Base-by-base conservation (phyloP, 768 basidiomycete genomes). In the Xerocomus spinulosus region DNA sequence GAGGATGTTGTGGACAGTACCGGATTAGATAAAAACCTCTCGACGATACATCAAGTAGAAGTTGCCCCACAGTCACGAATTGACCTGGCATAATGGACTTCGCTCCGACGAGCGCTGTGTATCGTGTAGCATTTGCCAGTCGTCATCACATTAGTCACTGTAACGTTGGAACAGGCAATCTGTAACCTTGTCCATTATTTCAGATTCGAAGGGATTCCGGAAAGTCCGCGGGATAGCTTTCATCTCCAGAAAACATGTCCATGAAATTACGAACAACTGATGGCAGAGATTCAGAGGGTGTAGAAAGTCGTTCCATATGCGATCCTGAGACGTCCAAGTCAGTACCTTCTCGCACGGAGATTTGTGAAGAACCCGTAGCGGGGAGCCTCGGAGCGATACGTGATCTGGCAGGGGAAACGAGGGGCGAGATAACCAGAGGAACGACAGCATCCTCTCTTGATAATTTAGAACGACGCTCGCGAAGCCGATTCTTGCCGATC, bases 151-250 rank as follows among this genome's bases (percentile, higher is more conserved):
- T 12, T 29, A 21, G 23, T 42, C 26, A 43, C 9, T 34, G 35
- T 44, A 49, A 26, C 14, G 36, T 6, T 40, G 40, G 34, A 47
- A 45, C 13, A 41, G 24, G 9, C 39, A 43, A 25, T 33, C 8
- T 37, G 34, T 47, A 43, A 40, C 38, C 40, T 40, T 36, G 35
- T 17, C 25, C 35, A 18, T 37, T 33, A 20, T 24, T 23, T 36
- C 48, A 49, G 44, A 48, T 42, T 48, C 57, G 62, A 23, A 68
- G 38, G 24, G 66, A 68, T 33, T 60, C 60, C 20, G 66, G 66
- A 51, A 68, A 68, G 50, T 69, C 60, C 30, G 61, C 49, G 34
- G 66, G 66, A 34, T 69, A 68, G 24, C 66, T 68, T 35, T 64
- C 66, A 26, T 68, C 64, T 18, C 60, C 68, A 20, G 61, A 42